A percentile compares a stretch with the other conserved stretches of the same genome.
Evolutionary conservation across 345 rosid genomes (phyloP).

Genomic region (Bruguiera parviflora): DNA sequence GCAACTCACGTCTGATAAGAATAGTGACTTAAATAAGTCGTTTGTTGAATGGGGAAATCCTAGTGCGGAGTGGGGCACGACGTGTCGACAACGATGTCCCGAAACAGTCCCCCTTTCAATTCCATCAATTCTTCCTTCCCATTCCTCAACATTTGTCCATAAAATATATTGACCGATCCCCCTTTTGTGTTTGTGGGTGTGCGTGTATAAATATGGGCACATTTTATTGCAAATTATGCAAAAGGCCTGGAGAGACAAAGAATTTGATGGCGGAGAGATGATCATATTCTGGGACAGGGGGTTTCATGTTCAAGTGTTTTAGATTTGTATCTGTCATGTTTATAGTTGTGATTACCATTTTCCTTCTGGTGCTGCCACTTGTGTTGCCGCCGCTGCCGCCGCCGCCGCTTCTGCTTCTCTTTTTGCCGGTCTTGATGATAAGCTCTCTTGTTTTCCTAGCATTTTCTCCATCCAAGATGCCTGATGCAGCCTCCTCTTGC

Average conservation of each 20-base stretch:
- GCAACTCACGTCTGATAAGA: not conserved
- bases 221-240: no score
- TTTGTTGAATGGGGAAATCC: not conserved
- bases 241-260: no score
- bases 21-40: not conserved
- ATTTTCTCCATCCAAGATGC: constrained; percentile 8
- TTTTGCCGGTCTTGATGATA: constrained; percentile 23
- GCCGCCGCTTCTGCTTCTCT: constrained; percentile 24
- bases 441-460: constrained; percentile 23
- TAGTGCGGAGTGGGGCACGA: not conserved
- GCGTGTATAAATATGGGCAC: no score
- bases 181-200: no score
- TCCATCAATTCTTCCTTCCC: not conserved
- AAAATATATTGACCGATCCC: not conserved
- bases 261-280: not conserved
- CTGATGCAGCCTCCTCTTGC: not conserved
- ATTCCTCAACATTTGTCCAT: not conserved
- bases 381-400: constrained; percentile 27
- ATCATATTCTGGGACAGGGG: not conserved
- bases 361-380: constrained; percentile 19
- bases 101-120: not conserved
- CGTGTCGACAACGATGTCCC: not conserved
- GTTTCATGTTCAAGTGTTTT: not conserved
- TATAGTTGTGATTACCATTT: constrained; percentile 9
- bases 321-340: constrained; percentile 6